Base-by-base conservation (phyloP, 345 rosid species). In the Gossypium rotundifolium region DNA sequence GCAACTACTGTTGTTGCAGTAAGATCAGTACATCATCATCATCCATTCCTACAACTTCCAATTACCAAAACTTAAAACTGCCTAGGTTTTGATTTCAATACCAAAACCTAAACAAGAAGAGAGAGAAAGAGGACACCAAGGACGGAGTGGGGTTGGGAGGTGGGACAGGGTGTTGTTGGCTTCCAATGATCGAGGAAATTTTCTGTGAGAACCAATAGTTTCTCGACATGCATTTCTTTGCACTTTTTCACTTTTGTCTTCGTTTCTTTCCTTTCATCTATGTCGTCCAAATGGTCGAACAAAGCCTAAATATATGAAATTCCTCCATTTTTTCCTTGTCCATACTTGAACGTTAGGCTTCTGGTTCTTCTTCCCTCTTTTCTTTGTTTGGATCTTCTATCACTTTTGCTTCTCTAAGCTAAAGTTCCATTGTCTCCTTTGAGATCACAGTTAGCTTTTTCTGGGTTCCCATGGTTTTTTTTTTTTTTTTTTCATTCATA, bases 151-250 rank as follows among this genome's bases (percentile, higher is more conserved):
- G 52, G 14, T 14, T 11, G 52, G 55, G 18, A 11, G 29, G 17
- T 2, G 11, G 53, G 9, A 40, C 13, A 2, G 51, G 51, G 51
- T 46, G 9, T 2, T 25, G 3, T 3, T 23, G 14, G 17, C 25
- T 42, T 42, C 70, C 70, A 16, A 11, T 42, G 57, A 71, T 61
- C 71, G 65, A 53, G 77, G 33, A 44, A 20, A 65, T 10, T 46
- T 38, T 2, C 54, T 65, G 46, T 33, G 16, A n/a, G 57, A 53
- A 23, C 77, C 48, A 76, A 29, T 44, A 65, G 65, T 7, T 22
- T 12, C 25, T 6, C 10, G 75, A 76, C 80, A 69, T 71, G 69
- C 67, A 73, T 29, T 18, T 57, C 11, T 25, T 42, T 3, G 45
- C 13, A 62, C 58, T 46, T 54, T n/a, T 59, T 13, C 4, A 23